These are phyloP conservation scores for Xylona heveae DNA, from an alignment of 495 filamentous ascomycete species.

Conservation along the genomic window DNA sequence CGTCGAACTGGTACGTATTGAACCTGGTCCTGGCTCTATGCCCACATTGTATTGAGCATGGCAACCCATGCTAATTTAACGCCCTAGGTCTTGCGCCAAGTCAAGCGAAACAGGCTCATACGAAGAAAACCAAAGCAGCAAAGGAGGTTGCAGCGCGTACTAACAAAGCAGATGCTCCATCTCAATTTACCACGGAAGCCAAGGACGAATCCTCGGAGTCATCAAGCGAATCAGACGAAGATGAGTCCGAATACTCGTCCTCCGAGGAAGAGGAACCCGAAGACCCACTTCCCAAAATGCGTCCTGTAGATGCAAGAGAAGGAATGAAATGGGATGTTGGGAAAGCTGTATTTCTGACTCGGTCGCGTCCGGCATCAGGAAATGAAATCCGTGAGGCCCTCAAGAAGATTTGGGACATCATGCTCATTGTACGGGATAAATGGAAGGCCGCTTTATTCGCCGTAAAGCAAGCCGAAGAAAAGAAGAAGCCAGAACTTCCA, in stretches of 20 bases:
- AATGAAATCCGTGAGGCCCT: constrained; percentile 30
- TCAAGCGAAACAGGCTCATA: too few species aligned
- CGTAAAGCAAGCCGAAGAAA: constrained; percentile 33
- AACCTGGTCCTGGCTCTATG: too few species aligned
- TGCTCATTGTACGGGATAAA: constrained; percentile 35
- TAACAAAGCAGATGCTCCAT: too few species aligned
- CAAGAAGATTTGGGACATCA: constrained; percentile 36
- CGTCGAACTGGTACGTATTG: too few species aligned
- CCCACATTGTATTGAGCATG: too few species aligned
- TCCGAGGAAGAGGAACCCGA: constrained; percentile 20
- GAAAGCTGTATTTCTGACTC: constrained; percentile 42
- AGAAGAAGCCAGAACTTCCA: constrained; percentile 24
- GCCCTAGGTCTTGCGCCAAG: too few species aligned
- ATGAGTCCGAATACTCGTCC: constrained; percentile 15
- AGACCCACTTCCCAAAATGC: constrained; percentile 23
- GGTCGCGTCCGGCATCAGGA: constrained; percentile 19
- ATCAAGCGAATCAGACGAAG: constrained; percentile 10
- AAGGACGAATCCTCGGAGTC: too few species aligned
- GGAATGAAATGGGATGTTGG: constrained; percentile 40
- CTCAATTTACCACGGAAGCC: too few species aligned
- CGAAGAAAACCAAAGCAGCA: too few species aligned
- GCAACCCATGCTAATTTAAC: too few species aligned
- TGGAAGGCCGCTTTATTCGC: constrained; percentile 37
- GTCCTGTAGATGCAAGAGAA: constrained; percentile 28
- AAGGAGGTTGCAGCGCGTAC: too few species aligned